Base-by-base conservation (phyloP, 345 rosid species). In the Euclidium syriacum region DNA sequence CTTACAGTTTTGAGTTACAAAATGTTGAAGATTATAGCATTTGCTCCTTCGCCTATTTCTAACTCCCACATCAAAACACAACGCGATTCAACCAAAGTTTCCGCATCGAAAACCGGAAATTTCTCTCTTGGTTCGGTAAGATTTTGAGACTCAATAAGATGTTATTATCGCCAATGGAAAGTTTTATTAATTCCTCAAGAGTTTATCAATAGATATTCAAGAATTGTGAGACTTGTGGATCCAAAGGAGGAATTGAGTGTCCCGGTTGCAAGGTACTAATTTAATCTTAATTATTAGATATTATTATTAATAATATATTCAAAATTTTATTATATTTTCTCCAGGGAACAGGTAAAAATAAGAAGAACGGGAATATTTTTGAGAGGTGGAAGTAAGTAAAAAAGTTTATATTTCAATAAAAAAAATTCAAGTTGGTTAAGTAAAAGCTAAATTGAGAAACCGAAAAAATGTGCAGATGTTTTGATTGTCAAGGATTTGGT, bases 401-500 rank as follows among this genome's bases (percentile, higher is more conserved):
- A 24, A 7, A 41, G 34, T 33, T 60, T 9, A 3, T 9, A 20
- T 15, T 10, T 23, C 1, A 41, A 42, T 24, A 0, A 44, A 17
- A 1, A 18, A 24, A 18, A 1, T 46, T 52, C 6, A 11, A 33
- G 48, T 43, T 48, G 0, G 40, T 32, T 54, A 18, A 34, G 10
- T 23, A 4, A n/a, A 51, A n/a, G 4, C 16, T 12, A 12, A 23
- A 0, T 23, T 58, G 54, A 2, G 57, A 15, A 35, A 35, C 10
- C 48, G n/a, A 16, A 29, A 16, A 29, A 52, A 54, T 35, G 29
- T 77, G 52, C 73, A 84, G 94, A 65, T 89, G 96, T 62, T 89
- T 77, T 54, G 91, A 84, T 29, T 86, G 95, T 58, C 96, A 86
- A 77, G 96, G 94, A 39, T 89, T 89, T 14, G 96, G 94, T 40